phyloP scores from a whole-genome alignment of 2,329 filamentous ascomycete genomes.

The Diaporthe vexans region DNA sequence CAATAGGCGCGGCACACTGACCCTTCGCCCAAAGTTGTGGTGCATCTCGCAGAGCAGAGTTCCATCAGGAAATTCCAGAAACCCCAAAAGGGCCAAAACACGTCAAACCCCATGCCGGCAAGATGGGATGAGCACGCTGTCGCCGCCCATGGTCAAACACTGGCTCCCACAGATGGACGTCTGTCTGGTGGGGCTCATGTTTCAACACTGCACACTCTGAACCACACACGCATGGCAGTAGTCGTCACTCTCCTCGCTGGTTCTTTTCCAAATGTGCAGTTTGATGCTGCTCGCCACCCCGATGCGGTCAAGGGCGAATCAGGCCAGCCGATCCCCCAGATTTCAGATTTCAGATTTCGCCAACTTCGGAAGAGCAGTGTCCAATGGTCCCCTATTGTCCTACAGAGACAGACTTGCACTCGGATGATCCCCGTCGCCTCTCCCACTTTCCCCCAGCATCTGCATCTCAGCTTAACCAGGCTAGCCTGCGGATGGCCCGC shows the following conservation, averaged over 20 bases:
- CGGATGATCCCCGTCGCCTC: slow-evolving; percentile 23
- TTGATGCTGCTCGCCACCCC: slow-evolving; percentile 12
- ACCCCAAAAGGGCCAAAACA: neutral
- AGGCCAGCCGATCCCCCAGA: slow-evolving; percentile 29
- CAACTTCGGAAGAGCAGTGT: neutral
- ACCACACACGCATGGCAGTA: neutral
- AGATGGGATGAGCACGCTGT: slow-evolving; percentile 16
- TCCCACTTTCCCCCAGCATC: neutral
- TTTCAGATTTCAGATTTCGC: neutral
- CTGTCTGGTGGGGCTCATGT: slow-evolving; percentile 29
- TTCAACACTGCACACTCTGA: slow-evolving; percentile 25
- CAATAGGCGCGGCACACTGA: neutral
- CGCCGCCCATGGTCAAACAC: slow-evolving; percentile 21
- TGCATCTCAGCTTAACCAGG: neutral
- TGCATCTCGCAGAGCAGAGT: slow-evolving; percentile 23
- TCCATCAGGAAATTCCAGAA: slow-evolving; percentile 4
- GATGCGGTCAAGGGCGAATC: slow-evolving; percentile 27
- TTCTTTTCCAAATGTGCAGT: neutral
- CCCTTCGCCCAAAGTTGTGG: neutral
- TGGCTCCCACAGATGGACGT: slow-evolving; percentile 28
- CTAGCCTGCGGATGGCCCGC: neutral
- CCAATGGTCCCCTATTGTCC: neutral
- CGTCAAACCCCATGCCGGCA: neutral
- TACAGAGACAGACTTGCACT: neutral
- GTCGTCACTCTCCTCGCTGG: slow-evolving; percentile 10